Evolutionary conservation across 2,329 filamentous ascomycete genomes (phyloP), one percentile per base, ranked within the genome.

Genomic region (Ophiostoma pallidulum): DNA sequence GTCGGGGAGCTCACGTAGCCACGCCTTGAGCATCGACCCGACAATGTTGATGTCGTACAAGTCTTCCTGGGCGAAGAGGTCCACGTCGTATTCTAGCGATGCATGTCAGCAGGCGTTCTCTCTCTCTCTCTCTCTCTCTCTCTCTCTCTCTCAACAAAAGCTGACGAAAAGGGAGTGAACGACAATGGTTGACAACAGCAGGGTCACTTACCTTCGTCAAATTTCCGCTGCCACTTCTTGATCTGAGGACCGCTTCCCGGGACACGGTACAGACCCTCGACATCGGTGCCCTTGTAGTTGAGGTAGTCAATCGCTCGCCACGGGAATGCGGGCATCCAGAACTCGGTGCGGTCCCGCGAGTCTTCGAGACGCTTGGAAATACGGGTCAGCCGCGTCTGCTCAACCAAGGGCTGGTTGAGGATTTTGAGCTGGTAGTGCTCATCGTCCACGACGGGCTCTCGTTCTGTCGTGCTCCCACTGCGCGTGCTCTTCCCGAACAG

Each of bases 1-100:
- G 56, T 95, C 89, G 1, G 90, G 91, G n/a, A 96, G 73, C 63
- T 95, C 87, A 51, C 91, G 84, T 28, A 97, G 77, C 91, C 91
- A 97, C 18, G 87, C 86, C 62, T 97, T 97, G 58, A 97, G 85
- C 78, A 97, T 85, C 3, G 91, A 96, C 33, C 88, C 89, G 57
- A 97, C 86, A 49, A 92, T 94, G 65, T 96, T 96, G 64, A 95
- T 94, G 62, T 97, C 91, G 62, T 95, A 94, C 3, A 96, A 74
- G 54, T 94, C 86, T 5, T 83, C 75, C 59, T 91, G 86, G 41
- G 87, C 82, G 57, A 96, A 94, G 1, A 97, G 75, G 60, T 95
- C 86, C 58, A 97, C 87, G 56, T 97, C 91, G 52, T 81, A 74
- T 63, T 94, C 90, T 86, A 51, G n/a, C n/a, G n/a, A n/a, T 35